Evolutionary conservation across 345 rosid species (phyloP), one percentile per base, ranked within the genome.

Genomic region (Camelina neglecta): DNA sequence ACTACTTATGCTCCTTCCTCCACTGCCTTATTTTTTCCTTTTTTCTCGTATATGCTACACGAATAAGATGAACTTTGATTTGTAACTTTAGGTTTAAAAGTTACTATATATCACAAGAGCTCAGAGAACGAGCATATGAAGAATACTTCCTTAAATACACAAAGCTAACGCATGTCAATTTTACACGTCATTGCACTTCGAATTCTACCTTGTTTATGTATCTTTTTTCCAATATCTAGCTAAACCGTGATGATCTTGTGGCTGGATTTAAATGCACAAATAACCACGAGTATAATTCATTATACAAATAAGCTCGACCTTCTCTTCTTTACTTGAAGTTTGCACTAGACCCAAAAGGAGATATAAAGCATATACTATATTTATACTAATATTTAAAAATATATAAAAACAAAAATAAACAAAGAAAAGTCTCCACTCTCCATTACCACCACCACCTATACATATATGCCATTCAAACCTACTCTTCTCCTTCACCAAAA

Each of bases 1-100:
- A 88, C 84, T 88, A 78, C 80, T 83, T 83, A 7, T 35, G 81
- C 42, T 49, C 36, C 53, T 45, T 15, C 71, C 64, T 13, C 59
- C 75, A 44, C 33, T 71, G 6, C 23, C 23, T 36, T 11, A 4
- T 3, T 29, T 1, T 7, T 12, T 18, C 51, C 2, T 2, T 10
- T 36, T 36, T 36, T 33, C 1, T 23, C 36, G 55, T 8, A 51
- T 18, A 50, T 39, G 51, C 7, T 7, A 11, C 4, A 13, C 48
- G 2, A 48, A 12, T 11, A 49, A 35, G 26, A 31, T 39, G 18
- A 41, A 48, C 16, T 26, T 56, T 26, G 1, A 8, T 45, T 45
- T 50, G 61, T 61, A 38, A 26, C 42, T 50, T n/a, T 24, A 10
- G 5, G 53, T 21, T 35, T 38, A 21, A 21, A 47, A 35, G 24